Conservation (phyloP, 352 stramenopile genomes). For the Phytophthora meadii region DNA sequence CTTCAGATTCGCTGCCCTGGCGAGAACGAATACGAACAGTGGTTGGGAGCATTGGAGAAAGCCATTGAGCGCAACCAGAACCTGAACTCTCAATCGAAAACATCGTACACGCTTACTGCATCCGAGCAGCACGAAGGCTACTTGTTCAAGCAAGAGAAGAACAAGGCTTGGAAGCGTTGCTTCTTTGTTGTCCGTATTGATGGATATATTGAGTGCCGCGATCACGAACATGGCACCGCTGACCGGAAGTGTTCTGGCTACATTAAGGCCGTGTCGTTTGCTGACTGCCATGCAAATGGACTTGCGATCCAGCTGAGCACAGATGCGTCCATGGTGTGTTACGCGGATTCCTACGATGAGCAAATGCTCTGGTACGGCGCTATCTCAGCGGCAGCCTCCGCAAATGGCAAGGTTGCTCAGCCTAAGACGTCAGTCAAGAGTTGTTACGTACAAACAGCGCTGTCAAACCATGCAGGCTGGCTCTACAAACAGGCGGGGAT, state of each 20-base stretch:
- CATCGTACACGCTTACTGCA: constrained; percentile 71
- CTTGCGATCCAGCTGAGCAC: constrained; percentile 75
- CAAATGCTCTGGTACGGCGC: constrained; percentile 85
- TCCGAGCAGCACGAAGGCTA: constrained; percentile 75
- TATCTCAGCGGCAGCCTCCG: constrained; percentile 64
- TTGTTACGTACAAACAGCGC: constrained; percentile 75
- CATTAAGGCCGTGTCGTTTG: constrained; percentile 73
- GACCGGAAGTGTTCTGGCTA: constrained; percentile 70
- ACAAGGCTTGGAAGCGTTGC: constrained; percentile 58
- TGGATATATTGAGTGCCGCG: constrained; percentile 76
- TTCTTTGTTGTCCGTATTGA: constrained; percentile 76
- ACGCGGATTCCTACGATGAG: constrained; percentile 83
- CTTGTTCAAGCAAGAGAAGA: constrained; percentile 70
- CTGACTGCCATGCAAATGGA: constrained; percentile 72
- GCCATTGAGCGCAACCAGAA: constrained; percentile 64
- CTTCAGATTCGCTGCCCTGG: constrained; percentile 58
- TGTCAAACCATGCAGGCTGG: constrained; percentile 82
- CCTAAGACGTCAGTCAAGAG: constrained; percentile 65
- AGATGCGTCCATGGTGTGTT: constrained; percentile 72
- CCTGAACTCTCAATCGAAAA: constrained; percentile 64
- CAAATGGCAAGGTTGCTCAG: constrained; percentile 53
- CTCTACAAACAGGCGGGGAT: constrained; percentile 78
- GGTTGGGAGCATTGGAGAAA: constrained; percentile 54
- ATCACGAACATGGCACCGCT: constrained; percentile 44
- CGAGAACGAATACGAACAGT: constrained; percentile 58